Evolutionary conservation across 768 basidiomycete species (phyloP).

Genomic region (Auriculariales sp.): DNA sequence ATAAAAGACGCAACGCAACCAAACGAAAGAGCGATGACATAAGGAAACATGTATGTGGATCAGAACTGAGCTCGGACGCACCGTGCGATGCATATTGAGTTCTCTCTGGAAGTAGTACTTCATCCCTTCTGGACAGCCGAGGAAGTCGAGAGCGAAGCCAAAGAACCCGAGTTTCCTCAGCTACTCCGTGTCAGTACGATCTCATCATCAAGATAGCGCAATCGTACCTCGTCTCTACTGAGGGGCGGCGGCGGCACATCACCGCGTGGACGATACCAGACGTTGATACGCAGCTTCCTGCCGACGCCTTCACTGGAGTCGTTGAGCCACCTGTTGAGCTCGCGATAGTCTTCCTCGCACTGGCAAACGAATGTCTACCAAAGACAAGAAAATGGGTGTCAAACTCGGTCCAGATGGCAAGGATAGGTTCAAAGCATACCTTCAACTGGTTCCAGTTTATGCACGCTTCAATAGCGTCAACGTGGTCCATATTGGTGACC

Average conservation of each 20-base stretch:
- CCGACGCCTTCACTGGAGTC: conserved; percentile 40
- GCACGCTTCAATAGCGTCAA: conserved; percentile 60
- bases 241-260: conserved; percentile 31
- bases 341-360: conserved; percentile 64
- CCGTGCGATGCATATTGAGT: conserved; percentile 57
- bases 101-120: conserved; percentile 52
- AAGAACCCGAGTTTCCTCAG: conserved; percentile 53
- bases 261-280: conserved; percentile 46
- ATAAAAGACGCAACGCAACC: no score
- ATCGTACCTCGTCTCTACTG: conserved; percentile 40
- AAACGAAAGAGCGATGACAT: background rate
- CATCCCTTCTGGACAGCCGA: conserved; percentile 65
- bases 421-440: conserved; percentile 32
- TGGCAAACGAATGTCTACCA: conserved; percentile 74
- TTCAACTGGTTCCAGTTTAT: conserved; percentile 45
- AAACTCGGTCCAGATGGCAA: background rate
- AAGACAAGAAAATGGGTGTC: background rate
- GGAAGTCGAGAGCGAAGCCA: conserved; percentile 68
- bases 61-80: conserved; percentile 19
- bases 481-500: conserved; percentile 46
- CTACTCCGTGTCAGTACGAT: conserved; percentile 20
- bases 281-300: conserved; percentile 39
- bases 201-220: background rate
- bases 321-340: conserved; percentile 52
- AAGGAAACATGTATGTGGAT: background rate